Percentiles rank a stretch among this genome's conserved stretches.
phyloP scores from a whole-genome alignment of 371 early-diverging fungal genomes.

The Mortierella sp. region DNA sequence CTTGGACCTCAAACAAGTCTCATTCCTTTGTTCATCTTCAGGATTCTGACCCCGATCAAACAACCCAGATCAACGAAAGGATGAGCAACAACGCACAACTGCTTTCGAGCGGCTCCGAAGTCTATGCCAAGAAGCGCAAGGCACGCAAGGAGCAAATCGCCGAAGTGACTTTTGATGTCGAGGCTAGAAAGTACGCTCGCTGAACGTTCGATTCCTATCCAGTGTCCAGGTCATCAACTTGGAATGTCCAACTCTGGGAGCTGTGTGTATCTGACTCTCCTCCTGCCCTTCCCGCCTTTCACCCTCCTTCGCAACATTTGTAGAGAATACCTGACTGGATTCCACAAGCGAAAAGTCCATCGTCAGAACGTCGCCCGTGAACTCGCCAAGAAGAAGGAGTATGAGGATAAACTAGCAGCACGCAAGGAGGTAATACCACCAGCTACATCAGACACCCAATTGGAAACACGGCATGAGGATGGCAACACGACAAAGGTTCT shows the following conservation, averaged over 20 bases:
- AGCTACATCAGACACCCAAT: no score
- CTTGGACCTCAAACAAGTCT: no score
- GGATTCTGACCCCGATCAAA: neutral
- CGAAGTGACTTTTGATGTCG: constrained; percentile 71
- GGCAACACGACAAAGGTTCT: neutral
- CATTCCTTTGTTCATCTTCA: neutral
- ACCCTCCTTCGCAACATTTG: neutral
- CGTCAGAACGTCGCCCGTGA: constrained; percentile 70
- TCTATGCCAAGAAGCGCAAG: constrained; percentile 80
- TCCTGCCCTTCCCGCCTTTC: neutral
- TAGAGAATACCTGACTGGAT: constrained; percentile 83
- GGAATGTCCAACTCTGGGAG: no score
- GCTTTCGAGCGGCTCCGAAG: constrained; percentile 73
- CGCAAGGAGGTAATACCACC: constrained; percentile 57
- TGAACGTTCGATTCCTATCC: no score
- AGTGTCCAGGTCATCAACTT: no score
- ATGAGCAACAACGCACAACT: constrained; percentile 59
- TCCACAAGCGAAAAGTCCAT: constrained; percentile 82
- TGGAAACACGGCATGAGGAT: no score
- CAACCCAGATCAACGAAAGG: neutral
- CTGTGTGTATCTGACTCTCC: neutral
- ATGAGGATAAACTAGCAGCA: constrained; percentile 64
- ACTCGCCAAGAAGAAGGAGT: constrained; percentile 61
- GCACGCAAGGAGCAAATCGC: constrained; percentile 69
- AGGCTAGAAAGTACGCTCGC: constrained; percentile 70